A percentile compares a stretch with the other conserved stretches of the same genome.
These are phyloP conservation scores for Hypoxylon sp. DNA, from an alignment of 2,329 filamentous ascomycete genomes.

Conservation along the genomic window DNA sequence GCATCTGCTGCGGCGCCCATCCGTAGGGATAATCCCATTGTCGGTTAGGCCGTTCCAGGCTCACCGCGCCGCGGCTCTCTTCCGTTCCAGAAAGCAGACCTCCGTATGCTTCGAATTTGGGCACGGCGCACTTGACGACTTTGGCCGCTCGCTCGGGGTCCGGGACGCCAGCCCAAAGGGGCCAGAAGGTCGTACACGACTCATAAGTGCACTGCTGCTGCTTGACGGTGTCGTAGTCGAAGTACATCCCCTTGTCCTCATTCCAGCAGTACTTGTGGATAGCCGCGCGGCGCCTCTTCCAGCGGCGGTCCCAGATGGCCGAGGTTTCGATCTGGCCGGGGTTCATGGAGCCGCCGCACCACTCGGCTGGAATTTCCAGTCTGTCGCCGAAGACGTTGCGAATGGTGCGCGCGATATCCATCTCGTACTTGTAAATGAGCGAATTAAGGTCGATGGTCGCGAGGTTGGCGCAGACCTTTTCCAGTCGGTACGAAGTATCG, in stretches of 20 bases:
- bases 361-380: constrained; percentile 84
- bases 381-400: constrained; percentile 86
- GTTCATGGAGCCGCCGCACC: constrained; percentile 75
- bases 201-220: constrained; percentile 87
- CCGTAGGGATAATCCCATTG: constrained; percentile 99
- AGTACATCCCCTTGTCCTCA: constrained; percentile 92
- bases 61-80: constrained; percentile 83
- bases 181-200: constrained; percentile 94
- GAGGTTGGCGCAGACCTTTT: constrained; percentile 86
- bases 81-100: constrained; percentile 91
- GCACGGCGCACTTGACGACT: constrained; percentile 84
- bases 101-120: constrained; percentile 87
- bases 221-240: constrained; percentile 92
- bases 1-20: constrained; percentile 98
- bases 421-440: constrained; percentile 95
- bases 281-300: constrained; percentile 82
- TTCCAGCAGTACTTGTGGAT: constrained; percentile 98
- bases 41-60: constrained; percentile 87
- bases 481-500: constrained; percentile 94
- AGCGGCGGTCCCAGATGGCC: constrained; percentile 89
- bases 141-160: constrained; percentile 86
- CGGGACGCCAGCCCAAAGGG: constrained; percentile 93
- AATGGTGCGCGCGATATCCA: constrained; percentile 89
- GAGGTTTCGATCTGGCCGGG: constrained; percentile 83
- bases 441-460: constrained; percentile 97